Base-by-base conservation (phyloP, 768 basidiomycete species). In the Suillus clintonianus region DNA sequence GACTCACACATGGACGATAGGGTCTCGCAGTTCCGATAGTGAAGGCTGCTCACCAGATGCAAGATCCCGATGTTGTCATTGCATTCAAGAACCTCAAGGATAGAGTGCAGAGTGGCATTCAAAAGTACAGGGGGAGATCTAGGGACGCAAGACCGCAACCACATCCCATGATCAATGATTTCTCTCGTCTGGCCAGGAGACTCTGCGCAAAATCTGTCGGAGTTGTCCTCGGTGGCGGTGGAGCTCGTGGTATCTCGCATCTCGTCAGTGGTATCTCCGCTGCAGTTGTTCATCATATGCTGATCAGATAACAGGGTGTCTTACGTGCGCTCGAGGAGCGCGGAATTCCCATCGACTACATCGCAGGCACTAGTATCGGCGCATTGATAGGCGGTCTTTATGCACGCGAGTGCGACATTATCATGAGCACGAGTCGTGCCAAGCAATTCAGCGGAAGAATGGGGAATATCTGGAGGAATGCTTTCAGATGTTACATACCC, bases 181-280 rank as follows among this genome's bases (percentile, higher is more conserved):
- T 99, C 74, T 89, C 95, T 10, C 84, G 97, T 24, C 79, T 99
- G 43, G 97, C 97, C 2, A 81, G 97, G 62, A 79, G 95, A 57
- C 85, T 99, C 42, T 97, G 95, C 71, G 97, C 96, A 15, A 92
- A 89, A 70, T 94, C 92, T 9, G 91, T 99, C 63, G 97, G 96
- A 1, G 79, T 99, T 50, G 95, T 99, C 8, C 84, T 99, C 2
- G 97, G 97, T 22, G 97, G 97, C 7, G 97, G 97, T n/a, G 97
- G 97, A 19, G 97, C 96, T 17, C 85, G 97, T 47, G 97, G 90
- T n/a, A 81, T 91, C 50, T 85, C 89, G 0, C 90, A 92, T 72
- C 76, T 92, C 51, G 86, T 87, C 65, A 58, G 81, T 70, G 58
- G 77, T 81, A 61, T 50, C 62, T 63, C 69, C 59, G 61, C n/a